Conservation (phyloP, 2,329 filamentous ascomycete genomes). For the Plectosphaerella plurivora region DNA sequence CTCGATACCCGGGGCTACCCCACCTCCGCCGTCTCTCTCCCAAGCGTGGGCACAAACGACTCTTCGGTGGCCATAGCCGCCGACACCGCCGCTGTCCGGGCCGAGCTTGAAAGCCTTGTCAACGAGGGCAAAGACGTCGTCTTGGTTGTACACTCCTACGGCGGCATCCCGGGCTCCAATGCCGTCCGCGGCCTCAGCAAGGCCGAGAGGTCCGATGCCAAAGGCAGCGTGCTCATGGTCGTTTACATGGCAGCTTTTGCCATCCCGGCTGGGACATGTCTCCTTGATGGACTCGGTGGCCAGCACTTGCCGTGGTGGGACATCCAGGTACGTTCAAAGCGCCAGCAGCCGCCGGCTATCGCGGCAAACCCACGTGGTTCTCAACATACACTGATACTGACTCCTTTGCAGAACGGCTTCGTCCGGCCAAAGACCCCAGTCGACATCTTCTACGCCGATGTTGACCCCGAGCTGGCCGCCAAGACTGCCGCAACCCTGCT, state of each 20-base stretch:
- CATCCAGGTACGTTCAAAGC: constrained; percentile 12
- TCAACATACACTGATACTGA: constrained; percentile 1
- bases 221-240: constrained; percentile 31
- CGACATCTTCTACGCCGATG: constrained; percentile 19
- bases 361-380: background rate
- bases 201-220: constrained; percentile 24
- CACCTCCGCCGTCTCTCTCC: constrained; percentile 22
- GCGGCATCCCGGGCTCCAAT: constrained; percentile 32
- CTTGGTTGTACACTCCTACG: constrained; percentile 37
- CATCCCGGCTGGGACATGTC: constrained; percentile 18
- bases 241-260: constrained; percentile 30
- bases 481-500: constrained; percentile 9
- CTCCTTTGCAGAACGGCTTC: constrained; percentile 6
- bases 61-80: constrained; percentile 17
- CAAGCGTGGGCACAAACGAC: constrained; percentile 24
- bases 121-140: constrained; percentile 33
- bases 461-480: constrained; percentile 9
- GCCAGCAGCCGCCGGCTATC: too few relatives aligned
- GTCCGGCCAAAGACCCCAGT: constrained; percentile 6
- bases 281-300: constrained; percentile 18
- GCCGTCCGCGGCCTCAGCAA: constrained; percentile 29
- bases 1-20: constrained; percentile 26
- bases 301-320: constrained; percentile 21
- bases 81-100: constrained; percentile 27
- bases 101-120: constrained; percentile 18